Evolutionary conservation across 2,329 filamentous ascomycete genomes (phyloP).

Genomic region (Neopestalotiopsis sp.): DNA sequence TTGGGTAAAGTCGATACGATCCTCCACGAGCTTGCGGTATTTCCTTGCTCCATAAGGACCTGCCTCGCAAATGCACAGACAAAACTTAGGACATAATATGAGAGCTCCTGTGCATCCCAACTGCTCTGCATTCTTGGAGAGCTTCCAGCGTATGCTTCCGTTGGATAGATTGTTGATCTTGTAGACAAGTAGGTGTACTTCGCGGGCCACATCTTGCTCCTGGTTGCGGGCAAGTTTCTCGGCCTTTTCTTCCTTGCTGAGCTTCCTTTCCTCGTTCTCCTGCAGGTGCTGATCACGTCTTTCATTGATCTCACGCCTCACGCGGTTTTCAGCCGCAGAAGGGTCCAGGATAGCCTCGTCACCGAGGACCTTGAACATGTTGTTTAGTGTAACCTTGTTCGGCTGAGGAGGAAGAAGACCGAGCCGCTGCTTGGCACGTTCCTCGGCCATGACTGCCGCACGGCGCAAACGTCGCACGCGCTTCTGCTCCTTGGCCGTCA

Average conservation of each 20-base stretch:
- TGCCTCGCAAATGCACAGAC: constrained; percentile 89
- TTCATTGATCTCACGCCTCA: constrained; percentile 91
- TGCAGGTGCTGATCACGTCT: constrained; percentile 79
- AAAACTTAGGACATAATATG: constrained; percentile 88
- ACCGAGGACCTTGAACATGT: constrained; percentile 95
- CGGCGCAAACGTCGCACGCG: constrained; percentile 89
- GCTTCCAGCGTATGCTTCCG: constrained; percentile 91
- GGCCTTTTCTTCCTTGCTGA: constrained; percentile 84
- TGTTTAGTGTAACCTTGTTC: constrained; percentile 96
- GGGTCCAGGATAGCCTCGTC: constrained; percentile 93
- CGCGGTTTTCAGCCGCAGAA: constrained; percentile 92
- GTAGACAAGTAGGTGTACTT: constrained; percentile 86
- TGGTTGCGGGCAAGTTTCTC: constrained; percentile 86
- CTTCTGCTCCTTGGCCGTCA: constrained; percentile 88
- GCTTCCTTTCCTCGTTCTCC: constrained; percentile 81
- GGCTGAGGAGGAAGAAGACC: constrained; percentile 88
- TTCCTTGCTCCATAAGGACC: constrained; percentile 81
- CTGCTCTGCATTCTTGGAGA: constrained; percentile 91
- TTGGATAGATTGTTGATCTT: constrained; percentile 89
- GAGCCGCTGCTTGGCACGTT: constrained; percentile 92
- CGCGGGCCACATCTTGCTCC: constrained; percentile 84
- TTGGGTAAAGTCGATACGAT: constrained; percentile 94
- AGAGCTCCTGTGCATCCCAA: constrained; percentile 86
- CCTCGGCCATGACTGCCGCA: constrained; percentile 92
- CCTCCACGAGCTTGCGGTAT: constrained; percentile 92